Percentiles rank a stretch among this genome's conserved stretches.
These are phyloP conservation scores for Clarireedia monteithiana DNA, from an alignment of 2,329 filamentous ascomycete genomes.

Conservation along the genomic window DNA sequence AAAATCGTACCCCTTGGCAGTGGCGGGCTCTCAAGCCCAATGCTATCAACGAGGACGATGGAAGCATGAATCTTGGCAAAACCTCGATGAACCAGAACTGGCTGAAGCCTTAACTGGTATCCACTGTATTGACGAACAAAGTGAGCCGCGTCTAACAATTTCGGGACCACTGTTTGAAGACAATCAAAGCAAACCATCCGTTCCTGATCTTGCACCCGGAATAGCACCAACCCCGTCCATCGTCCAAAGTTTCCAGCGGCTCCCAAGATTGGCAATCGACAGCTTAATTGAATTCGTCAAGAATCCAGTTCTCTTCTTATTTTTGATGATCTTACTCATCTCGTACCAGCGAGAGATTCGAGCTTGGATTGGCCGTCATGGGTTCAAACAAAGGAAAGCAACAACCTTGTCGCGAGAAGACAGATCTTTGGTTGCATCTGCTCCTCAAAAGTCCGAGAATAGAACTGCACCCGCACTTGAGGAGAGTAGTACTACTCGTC, in stretches of 20 bases:
- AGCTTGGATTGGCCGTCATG: slow-evolving; percentile 28
- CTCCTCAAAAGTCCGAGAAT: slow-evolving; percentile 8
- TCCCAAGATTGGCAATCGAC: slow-evolving; percentile 43
- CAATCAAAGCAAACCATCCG: slow-evolving; percentile 24
- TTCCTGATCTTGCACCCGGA: slow-evolving; percentile 16
- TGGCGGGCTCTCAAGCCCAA: slow-evolving; percentile 50
- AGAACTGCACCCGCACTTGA: neutral
- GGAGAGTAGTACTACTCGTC: neutral
- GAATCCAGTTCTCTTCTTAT: slow-evolving; percentile 36
- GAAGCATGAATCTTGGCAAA: slow-evolving; percentile 32
- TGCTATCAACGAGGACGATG: slow-evolving; percentile 49
- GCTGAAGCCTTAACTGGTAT: slow-evolving; percentile 62
- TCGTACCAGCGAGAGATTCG: slow-evolving; percentile 21
- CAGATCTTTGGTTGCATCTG: neutral
- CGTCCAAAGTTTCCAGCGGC: slow-evolving; percentile 41
- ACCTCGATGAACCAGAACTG: slow-evolving; percentile 38
- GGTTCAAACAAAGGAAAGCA: neutral
- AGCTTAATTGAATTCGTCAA: slow-evolving; percentile 47
- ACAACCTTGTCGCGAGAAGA: slow-evolving; percentile 16
- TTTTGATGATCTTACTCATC: slow-evolving; percentile 30
- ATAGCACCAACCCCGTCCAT: slow-evolving; percentile 35
- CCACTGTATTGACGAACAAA: slow-evolving; percentile 49
- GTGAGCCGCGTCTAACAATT: slow-evolving; percentile 38
- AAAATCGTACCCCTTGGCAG: slow-evolving; percentile 74
- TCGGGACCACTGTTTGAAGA: slow-evolving; percentile 28